These are phyloP conservation scores for Tolypocladium capitatum DNA, from an alignment of 2,329 filamentous ascomycete genomes.

Conservation along the genomic window DNA sequence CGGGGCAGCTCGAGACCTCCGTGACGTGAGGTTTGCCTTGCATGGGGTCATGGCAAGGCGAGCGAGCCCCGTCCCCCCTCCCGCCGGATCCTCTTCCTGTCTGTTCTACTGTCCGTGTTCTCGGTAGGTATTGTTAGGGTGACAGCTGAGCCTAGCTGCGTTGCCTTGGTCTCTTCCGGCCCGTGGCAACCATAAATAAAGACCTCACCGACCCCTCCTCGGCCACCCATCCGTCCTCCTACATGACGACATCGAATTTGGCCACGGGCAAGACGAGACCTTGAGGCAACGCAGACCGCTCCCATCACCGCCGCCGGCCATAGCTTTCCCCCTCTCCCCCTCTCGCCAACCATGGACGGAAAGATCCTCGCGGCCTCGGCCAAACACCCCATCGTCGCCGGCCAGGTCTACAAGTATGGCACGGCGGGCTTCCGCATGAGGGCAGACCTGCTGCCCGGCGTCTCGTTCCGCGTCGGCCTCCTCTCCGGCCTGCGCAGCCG, in stretches of 20 bases:
- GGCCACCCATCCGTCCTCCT: background rate
- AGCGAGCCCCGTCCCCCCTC: background rate
- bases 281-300: background rate
- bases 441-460: conserved; percentile 72
- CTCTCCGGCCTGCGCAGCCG: conserved; percentile 79
- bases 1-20: background rate
- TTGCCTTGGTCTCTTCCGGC: background rate
- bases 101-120: background rate
- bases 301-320: background rate
- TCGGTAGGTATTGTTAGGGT: no score
- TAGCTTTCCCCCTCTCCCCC: background rate
- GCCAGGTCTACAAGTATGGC: conserved; percentile 48
- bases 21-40: background rate
- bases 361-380: conserved; percentile 47
- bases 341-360: conserved; percentile 31
- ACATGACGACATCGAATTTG: background rate
- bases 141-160: no score
- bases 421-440: conserved; percentile 58
- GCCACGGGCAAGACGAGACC: background rate
- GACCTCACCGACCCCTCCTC: background rate
- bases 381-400: conserved; percentile 45
- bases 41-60: background rate
- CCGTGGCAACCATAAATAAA: background rate
- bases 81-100: background rate
- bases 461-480: conserved; percentile 85